These are phyloP conservation scores for Monilinia fructigena DNA, from an alignment of 2,329 filamentous ascomycete species.

Conservation along the genomic window DNA sequence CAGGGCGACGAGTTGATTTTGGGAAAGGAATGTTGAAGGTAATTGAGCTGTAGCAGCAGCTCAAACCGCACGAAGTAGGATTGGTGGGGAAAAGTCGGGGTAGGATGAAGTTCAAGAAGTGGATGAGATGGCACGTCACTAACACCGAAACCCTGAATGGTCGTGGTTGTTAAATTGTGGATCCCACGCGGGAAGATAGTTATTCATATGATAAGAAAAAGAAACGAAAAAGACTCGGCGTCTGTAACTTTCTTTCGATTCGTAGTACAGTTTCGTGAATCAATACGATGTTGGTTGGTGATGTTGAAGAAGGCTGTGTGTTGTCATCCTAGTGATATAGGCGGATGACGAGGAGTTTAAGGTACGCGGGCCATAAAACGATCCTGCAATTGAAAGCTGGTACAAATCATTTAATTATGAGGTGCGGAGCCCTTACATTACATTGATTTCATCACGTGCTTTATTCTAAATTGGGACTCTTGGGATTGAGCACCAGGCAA, in stretches of 20 bases:
- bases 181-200: conserved; percentile 19
- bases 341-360: conserved; percentile 14
- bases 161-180: conserved; percentile 16
- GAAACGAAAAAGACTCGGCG: conserved; percentile 18
- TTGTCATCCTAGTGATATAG: conserved; percentile 13
- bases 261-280: conserved; percentile 10
- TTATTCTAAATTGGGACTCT: neutral
- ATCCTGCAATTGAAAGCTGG: conserved; percentile 9
- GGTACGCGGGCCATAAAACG: conserved; percentile 19
- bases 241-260: conserved; percentile 14
- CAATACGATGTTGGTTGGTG: conserved; percentile 22
- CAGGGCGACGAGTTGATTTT: conserved; percentile 64
- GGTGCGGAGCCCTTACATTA: neutral
- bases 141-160: conserved; percentile 19
- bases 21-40: conserved; percentile 82
- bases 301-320: conserved; percentile 16
- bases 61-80: conserved; percentile 44
- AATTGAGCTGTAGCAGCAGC: conserved; percentile 75
- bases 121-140: conserved; percentile 25
- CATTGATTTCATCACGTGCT: neutral
- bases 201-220: conserved; percentile 24
- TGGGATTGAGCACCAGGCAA: neutral
- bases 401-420: neutral
- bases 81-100: conserved; percentile 24
- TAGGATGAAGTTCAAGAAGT: conserved; percentile 12